phyloP scores from a whole-genome alignment of 805 yeast species.

The Zygotorulaspora danielsina region DNA sequence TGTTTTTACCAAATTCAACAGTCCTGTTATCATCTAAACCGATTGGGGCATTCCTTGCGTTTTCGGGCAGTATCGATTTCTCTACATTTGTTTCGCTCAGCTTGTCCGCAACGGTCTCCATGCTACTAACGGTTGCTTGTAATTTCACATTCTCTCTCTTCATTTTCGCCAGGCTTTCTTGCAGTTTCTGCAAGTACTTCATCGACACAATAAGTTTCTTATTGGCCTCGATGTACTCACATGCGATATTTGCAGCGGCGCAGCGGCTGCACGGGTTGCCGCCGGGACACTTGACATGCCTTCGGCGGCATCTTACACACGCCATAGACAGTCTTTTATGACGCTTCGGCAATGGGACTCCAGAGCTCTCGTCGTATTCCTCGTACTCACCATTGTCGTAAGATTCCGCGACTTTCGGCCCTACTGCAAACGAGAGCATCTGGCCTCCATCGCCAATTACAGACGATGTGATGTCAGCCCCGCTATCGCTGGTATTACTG shows the following conservation, averaged over 20 bases:
- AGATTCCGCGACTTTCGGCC: background rate
- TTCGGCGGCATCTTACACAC: slow-evolving; percentile 63
- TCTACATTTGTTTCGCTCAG: background rate
- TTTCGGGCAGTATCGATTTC: background rate
- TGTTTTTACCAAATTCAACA: slow-evolving; percentile 11
- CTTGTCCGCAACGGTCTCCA: background rate
- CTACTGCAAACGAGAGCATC: too few relatives aligned
- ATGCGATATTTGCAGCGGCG: slow-evolving; percentile 47
- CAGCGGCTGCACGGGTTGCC: slow-evolving; percentile 72
- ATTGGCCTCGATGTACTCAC: slow-evolving; percentile 70
- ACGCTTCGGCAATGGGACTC: slow-evolving; percentile 12
- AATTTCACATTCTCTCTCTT: slow-evolving; percentile 62
- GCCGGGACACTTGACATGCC: slow-evolving; percentile 76
- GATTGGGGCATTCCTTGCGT: background rate
- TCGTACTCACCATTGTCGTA: background rate
- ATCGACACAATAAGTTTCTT: slow-evolving; percentile 69
- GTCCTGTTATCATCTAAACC: background rate
- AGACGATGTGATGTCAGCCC: too few relatives aligned
- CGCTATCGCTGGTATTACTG: too few relatives aligned
- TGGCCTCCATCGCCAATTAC: too few relatives aligned
- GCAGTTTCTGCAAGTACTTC: slow-evolving; percentile 62
- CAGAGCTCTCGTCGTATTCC: background rate
- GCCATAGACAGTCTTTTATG: slow-evolving; percentile 31
- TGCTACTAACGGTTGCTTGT: slow-evolving; percentile 34
- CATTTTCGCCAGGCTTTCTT: slow-evolving; percentile 59